Base-by-base conservation (phyloP, 1,139 yeast genomes). In the Saccharomyces pastorianus region DNA sequence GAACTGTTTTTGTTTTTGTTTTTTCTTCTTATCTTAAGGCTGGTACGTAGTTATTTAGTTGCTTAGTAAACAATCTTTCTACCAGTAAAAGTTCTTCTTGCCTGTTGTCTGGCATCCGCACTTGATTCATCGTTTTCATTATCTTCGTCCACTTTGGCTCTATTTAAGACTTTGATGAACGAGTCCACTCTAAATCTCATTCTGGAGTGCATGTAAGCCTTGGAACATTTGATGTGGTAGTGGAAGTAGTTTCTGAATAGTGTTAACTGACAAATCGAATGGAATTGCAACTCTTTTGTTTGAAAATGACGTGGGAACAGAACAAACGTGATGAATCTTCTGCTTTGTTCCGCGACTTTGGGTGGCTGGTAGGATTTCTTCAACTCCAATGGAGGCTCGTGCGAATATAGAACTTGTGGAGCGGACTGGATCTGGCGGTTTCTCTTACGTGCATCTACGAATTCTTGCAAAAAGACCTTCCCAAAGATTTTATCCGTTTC, bases 161-260 rank as follows among this genome's bases (percentile, higher is more conserved):
- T 82, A 76, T 95, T 93, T 74, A 93, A 82, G 49, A 95, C 93
- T 78, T 93, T 93, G 69, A 91, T 81, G 76, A 91, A 93, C 66
- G 95, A 95, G 63, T 86, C 84, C 46, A 93, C 98, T 65, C 99
- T 82, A 73, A 78, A 88, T 73, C 99, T 83, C 99, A 93, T 93
- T 78, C 99, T 84, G 55, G 96, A 89, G 73, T 93, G 99, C 87
- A 93, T 85, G 75, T 88, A 95, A 44, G 99, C 98, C 78, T 93
- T 93, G 58, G 96, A 90, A 71, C 97, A 91, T 74, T 93, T 93
- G 75, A 93, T 93, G 71, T 93, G 99, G 74, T 91, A 93, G 72
- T 93, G 99, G 85, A 93, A 91, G 73, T 91, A 93, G 70, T 90
- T 95, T 73, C 99, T 81, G 75, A 93, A 95, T 59, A 88, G 78